Conservation (phyloP, 768 basidiomycete genomes). For the Hygrophoropsis aurantiaca region DNA sequence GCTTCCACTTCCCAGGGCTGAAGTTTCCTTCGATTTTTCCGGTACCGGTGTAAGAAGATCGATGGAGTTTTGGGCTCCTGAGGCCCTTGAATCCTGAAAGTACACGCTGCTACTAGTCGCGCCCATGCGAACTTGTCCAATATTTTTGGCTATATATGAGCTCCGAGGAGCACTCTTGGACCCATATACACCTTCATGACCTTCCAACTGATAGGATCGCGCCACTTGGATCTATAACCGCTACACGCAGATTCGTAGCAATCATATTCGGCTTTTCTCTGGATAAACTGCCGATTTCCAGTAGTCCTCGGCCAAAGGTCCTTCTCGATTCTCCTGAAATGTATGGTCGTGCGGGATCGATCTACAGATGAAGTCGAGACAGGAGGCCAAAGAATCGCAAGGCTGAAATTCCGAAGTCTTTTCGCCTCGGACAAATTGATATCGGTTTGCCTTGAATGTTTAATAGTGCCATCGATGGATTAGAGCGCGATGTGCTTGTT, state of each 20-base stretch:
- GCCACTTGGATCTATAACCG: slow-evolving; percentile 12
- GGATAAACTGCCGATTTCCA: slow-evolving; percentile 26
- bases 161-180: slow-evolving; percentile 20
- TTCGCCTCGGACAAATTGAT: slow-evolving; percentile 19
- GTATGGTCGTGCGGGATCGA: slow-evolving; percentile 23
- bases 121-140: not conserved
- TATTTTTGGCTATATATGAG: slow-evolving; percentile 7
- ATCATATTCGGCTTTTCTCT: slow-evolving; percentile 20
- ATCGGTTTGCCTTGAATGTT: no score
- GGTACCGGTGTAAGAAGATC: no score
- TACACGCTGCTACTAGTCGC: slow-evolving; percentile 4
- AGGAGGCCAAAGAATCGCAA: no score
- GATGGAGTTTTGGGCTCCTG: no score
- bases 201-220: slow-evolving; percentile 14
- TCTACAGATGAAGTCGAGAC: slow-evolving; percentile 27
- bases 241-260: slow-evolving; percentile 27
- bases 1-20: no score
- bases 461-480: no score
- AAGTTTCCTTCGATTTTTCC: no score
- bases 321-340: slow-evolving; percentile 18
- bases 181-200: slow-evolving; percentile 15
- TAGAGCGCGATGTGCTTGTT: no score
- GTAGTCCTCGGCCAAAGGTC: slow-evolving; percentile 20
- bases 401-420: slow-evolving; percentile 28
- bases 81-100: not conserved